Conservation (phyloP, 257 asterid species). For the Gardenia jasminoides region DNA sequence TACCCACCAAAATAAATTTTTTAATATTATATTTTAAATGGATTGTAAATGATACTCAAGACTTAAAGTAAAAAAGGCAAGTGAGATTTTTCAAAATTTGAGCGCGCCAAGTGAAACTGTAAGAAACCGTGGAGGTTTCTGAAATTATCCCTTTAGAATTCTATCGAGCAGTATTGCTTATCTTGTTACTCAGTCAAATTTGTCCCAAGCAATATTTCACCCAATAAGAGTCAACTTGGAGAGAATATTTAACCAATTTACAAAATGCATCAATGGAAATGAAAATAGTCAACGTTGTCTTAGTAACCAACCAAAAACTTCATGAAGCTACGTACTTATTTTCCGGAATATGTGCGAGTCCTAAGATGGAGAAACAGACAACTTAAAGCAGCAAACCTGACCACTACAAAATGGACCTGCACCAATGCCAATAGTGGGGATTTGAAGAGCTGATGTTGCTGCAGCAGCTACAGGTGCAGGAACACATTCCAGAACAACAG, state of each 20-base stretch:
- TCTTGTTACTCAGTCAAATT: no score
- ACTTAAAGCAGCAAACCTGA: conserved; percentile 50
- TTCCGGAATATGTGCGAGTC: not conserved
- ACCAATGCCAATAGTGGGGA: conserved; percentile 95
- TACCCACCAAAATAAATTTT: no score
- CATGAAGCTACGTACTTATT: not conserved
- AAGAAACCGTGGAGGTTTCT: no score
- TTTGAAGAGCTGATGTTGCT: conserved; percentile 72
- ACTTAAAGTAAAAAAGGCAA: no score
- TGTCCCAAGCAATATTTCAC: not conserved
- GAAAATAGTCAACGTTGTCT: not conserved
- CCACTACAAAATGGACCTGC: conserved; percentile 94
- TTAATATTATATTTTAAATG: no score
- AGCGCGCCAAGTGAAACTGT: no score
- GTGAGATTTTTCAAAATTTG: no score
- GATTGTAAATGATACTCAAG: no score
- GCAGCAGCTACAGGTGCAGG: conserved; percentile 98
- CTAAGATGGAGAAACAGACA: not conserved
- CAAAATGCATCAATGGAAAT: not conserved
- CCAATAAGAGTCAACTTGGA: not conserved
- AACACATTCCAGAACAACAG: conserved; percentile 85
- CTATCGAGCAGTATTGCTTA: no score
- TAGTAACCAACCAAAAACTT: not conserved
- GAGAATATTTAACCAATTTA: no score
- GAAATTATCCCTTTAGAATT: no score